A percentile compares a stretch with the other conserved stretches of the same genome.
These are phyloP conservation scores for Coffea canephora DNA, from an alignment of 257 asterid genomes.

Conservation along the genomic window DNA sequence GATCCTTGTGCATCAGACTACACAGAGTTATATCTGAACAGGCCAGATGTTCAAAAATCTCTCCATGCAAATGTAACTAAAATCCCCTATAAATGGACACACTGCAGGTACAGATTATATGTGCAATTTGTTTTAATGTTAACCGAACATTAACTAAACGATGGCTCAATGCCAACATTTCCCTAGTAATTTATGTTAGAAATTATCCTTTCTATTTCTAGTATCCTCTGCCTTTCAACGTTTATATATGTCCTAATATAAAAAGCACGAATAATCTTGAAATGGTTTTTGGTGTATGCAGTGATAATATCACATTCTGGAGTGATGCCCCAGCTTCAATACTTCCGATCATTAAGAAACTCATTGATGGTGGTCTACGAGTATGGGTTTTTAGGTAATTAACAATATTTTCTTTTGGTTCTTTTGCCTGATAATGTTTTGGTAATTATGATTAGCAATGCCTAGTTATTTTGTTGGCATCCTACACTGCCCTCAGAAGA, in stretches of 20 bases:
- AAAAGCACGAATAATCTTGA: background rate
- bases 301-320: slow-evolving; percentile 52
- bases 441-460: no score
- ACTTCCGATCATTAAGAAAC: slow-evolving; percentile 54
- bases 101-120: slow-evolving; percentile 56
- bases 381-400: slow-evolving; percentile 77
- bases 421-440: background rate
- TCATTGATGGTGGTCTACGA: slow-evolving; percentile 47
- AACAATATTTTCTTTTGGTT: background rate
- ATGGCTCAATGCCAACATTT: no score
- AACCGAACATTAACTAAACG: background rate
- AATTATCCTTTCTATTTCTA: background rate
- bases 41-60: slow-evolving; percentile 73
- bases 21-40: slow-evolving; percentile 48
- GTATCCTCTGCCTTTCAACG: background rate
- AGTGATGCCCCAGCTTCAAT: slow-evolving; percentile 48
- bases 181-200: background rate
- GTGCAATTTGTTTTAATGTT: background rate
- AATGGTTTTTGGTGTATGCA: slow-evolving; percentile 19
- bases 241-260: background rate
- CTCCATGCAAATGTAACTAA: slow-evolving; percentile 79
- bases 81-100: slow-evolving; percentile 73
- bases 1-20: slow-evolving; percentile 67
- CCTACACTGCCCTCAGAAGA: background rate
- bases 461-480: background rate